A percentile compares a stretch with the other conserved stretches of the same genome.
These are phyloP conservation scores for Hirsutella minnesotensis DNA, from an alignment of 2,329 filamentous ascomycete genomes.

Conservation along the genomic window DNA sequence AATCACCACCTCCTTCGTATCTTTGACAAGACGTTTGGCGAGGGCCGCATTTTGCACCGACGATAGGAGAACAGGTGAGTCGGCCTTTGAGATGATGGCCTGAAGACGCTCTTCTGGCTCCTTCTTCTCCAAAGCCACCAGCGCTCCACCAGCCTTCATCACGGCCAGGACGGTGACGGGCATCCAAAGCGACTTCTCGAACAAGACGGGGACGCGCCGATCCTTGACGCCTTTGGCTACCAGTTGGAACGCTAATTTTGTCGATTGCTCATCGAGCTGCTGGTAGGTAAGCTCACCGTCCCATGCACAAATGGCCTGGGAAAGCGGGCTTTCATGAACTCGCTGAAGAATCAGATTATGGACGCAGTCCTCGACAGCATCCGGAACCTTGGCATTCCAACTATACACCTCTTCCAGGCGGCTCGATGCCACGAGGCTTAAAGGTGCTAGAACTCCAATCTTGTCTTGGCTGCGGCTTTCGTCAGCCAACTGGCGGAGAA, in stretches of 20 bases:
- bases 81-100: slow-evolving; percentile 1
- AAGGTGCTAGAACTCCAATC: not conserved
- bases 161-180: slow-evolving; percentile 19
- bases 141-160: slow-evolving; percentile 18
- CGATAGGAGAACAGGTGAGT: slow-evolving; percentile 1
- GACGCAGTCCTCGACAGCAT: slow-evolving; percentile 4
- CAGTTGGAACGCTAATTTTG: slow-evolving; percentile 5
- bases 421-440: not conserved
- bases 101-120: slow-evolving; percentile 5
- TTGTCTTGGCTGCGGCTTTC: not conserved
- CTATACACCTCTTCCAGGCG: not conserved
- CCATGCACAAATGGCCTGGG: slow-evolving; percentile 12
- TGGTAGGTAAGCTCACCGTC: slow-evolving; percentile 13
- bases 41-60: slow-evolving; percentile 1
- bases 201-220: slow-evolving; percentile 17
- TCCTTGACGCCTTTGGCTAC: slow-evolving; percentile 10
- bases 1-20: not conserved
- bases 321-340: slow-evolving; percentile 3
- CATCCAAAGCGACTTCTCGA: slow-evolving; percentile 22
- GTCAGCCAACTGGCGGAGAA: not conserved
- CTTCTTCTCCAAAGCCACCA: slow-evolving; percentile 6
- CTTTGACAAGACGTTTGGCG: not conserved
- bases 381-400: slow-evolving; percentile 9
- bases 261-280: slow-evolving; percentile 7
- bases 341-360: slow-evolving; percentile 10